Evolutionary conservation across 441 rosid species (phyloP), one percentile per base, ranked within the genome.

Genomic region (Croton setiger): DNA sequence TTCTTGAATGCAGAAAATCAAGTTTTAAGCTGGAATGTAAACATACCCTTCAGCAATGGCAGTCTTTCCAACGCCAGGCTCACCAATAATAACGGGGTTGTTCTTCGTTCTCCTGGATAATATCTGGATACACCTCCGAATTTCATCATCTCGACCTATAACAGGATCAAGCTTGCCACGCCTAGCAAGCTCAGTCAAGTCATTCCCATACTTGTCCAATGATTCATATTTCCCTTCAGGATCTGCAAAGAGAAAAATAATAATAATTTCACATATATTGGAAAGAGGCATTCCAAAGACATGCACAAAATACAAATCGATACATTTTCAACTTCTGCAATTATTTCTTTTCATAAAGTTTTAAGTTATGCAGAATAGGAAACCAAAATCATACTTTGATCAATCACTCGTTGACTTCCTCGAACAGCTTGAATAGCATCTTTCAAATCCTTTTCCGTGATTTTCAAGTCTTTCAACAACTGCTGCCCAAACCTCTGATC

Each of bases 371-470:
- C 0, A 48, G 37, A 41, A 27, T 64, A 3, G n/a, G 10, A 27
- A 62, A 17, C 36, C 12, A 43, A 73, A 57, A 15, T 73, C 72
- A 41, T 90, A 91, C 96, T 84, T 75, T 88, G 97, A 88, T 86
- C 96, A 45, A 96, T 90, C 60, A 94, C 98, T 73, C 90, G 80
- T 64, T 91, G 98, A 78, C 85, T 88, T 75, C 97, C 97, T 31
- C 84, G 87, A 31, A 91, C 90, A 75, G 84, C 90, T 80, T 76
- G 72, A 60, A 90, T 74, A n/a, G 89, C 93, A 33, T 88, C 89
- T 80, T 80, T 87, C 71, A 91, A 76, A 20, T 83, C 87, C 75
- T 83, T 79, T 76, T 88, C 95, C 48, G 69, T 79, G 36, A 91
- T 86, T 64, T 83, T 81, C 60, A 91, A 74, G 64, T 72, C 74